Base-by-base conservation (phyloP, 1,139 yeast species). In the Geotrichum phurueaensis region DNA sequence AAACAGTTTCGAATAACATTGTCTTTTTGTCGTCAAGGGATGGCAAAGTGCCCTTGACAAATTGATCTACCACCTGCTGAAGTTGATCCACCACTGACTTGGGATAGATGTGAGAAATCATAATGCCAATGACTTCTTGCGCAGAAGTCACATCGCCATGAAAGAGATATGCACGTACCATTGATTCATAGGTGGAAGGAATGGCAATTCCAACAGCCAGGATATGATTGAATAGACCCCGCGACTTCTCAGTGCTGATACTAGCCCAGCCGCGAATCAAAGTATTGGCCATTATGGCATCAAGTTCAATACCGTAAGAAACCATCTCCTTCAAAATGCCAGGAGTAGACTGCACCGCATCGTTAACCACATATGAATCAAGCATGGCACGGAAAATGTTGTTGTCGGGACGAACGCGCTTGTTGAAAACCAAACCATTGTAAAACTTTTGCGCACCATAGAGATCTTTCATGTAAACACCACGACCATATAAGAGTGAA, bases 211-310 rank as follows among this genome's bases (percentile, higher is more conserved):
- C 66, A 25, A 64, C 59, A 15, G 65, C 54, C 55, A 71, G 60
- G 39, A 69, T 65, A 51, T 68, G 65, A 55, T 74, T 72, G 63
- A 76, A 76, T 56, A 75, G 63, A 12, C 69, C 72, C 10, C 72
- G 68, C 3, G 76, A 67, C 59, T 69, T 71, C 20, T 66, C 66
- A 29, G 75, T 54, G 62, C 71, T 69, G n/a, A 65, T 66, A 0
- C 69, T 63, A 5, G 76, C 75, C 76, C 77, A 76, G 27, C 77
- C 79, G 43, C 75, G 64, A 45, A 76, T 74, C 15, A 76, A 65
- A 22, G 71, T 65, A 59, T 73, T 72, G 57, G 75, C 74, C 71
- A 76, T 73, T 60, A 75, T 72, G 1, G 75, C 73, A 53, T 73
- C 74, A 20, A 75, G 64, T 7, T 68, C 68, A 29, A 78, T 73